A percentile compares a stretch with the other conserved stretches of the same genome.
Conservation (phyloP, 805 yeast species). For the Metschnikowia similis region DNA sequence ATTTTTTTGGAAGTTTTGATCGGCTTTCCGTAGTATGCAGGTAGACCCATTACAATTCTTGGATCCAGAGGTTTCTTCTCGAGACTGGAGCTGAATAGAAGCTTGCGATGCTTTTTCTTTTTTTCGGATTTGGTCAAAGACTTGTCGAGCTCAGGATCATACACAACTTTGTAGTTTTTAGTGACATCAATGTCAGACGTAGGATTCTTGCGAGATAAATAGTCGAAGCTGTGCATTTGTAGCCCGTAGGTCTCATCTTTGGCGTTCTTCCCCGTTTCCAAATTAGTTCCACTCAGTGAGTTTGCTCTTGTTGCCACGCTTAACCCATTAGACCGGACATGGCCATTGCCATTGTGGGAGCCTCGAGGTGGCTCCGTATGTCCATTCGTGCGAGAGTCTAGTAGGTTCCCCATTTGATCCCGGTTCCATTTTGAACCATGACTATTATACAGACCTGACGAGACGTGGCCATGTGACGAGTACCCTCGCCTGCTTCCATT, state of each 20-base stretch:
- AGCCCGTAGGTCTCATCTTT: constrained; percentile 26
- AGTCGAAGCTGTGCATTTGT: constrained; percentile 25
- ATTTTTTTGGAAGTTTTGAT: constrained; percentile 37
- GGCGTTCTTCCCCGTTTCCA: constrained; percentile 29
- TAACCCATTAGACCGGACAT: background rate
- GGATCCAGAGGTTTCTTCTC: constrained; percentile 36
- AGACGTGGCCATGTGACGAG: background rate
- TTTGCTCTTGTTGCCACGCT: background rate
- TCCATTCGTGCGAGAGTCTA: background rate
- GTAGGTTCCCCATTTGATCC: background rate
- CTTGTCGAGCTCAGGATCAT: constrained; percentile 46
- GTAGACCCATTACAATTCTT: constrained; percentile 22
- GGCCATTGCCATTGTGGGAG: background rate
- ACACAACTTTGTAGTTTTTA: constrained; percentile 41
- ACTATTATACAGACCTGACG: background rate
- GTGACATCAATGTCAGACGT: constrained; percentile 9
- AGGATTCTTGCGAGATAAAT: constrained; percentile 11
- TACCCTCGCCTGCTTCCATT: constrained; percentile 2
- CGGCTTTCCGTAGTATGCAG: constrained; percentile 33
- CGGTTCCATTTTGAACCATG: background rate
- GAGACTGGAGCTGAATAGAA: constrained; percentile 30
- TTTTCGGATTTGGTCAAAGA: constrained; percentile 28
- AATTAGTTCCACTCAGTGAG: constrained; percentile 27
- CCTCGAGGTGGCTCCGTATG: background rate
- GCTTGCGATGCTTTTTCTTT: constrained; percentile 34